Evolutionary conservation across 768 basidiomycete genomes (phyloP).

Genomic region (Mycena belliarum): DNA sequence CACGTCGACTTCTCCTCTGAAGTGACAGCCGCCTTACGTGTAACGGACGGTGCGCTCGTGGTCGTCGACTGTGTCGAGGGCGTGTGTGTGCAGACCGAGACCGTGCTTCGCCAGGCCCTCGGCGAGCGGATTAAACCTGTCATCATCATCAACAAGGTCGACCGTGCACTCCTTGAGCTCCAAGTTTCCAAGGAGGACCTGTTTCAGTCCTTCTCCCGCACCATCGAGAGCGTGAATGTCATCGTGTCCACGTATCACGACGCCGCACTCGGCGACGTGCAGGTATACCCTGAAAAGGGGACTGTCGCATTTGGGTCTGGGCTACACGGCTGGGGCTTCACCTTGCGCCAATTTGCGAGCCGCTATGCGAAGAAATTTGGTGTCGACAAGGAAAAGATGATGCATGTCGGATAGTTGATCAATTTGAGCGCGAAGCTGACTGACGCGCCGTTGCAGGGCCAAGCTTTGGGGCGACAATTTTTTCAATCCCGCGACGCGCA

Average conservation of each 20-base stretch:
- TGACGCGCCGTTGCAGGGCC: conserved; percentile 31
- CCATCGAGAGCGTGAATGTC: conserved; percentile 97
- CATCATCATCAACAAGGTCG: conserved; percentile 99
- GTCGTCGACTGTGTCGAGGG: conserved; percentile 99
- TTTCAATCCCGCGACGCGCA: conserved; percentile 96
- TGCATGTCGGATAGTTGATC: conserved; percentile 30
- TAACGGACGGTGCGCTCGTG: conserved; percentile 98
- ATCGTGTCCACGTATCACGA: conserved; percentile 98
- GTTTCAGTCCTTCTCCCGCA: conserved; percentile 97
- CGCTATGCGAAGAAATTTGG: conserved; percentile 99
- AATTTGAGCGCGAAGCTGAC: not conserved
- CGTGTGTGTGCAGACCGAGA: conserved; percentile 99
- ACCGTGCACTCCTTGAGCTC: conserved; percentile 97
- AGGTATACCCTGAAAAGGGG: conserved; percentile 97
- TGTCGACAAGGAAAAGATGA: conserved; percentile 99
- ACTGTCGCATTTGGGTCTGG: conserved; percentile 99
- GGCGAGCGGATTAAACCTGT: conserved; percentile 99
- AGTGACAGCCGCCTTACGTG: conserved; percentile 98
- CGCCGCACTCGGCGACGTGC: conserved; percentile 91
- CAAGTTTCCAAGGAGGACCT: conserved; percentile 97
- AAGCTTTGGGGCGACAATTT: conserved; percentile 99
- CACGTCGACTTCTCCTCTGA: conserved; percentile 99
- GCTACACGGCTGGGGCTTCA: conserved; percentile 99
- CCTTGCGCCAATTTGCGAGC: conserved; percentile 93
- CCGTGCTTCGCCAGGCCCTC: conserved; percentile 95